Base-by-base conservation (phyloP, 2,329 filamentous ascomycete species). In the Phaeosphaeria sp. region DNA sequence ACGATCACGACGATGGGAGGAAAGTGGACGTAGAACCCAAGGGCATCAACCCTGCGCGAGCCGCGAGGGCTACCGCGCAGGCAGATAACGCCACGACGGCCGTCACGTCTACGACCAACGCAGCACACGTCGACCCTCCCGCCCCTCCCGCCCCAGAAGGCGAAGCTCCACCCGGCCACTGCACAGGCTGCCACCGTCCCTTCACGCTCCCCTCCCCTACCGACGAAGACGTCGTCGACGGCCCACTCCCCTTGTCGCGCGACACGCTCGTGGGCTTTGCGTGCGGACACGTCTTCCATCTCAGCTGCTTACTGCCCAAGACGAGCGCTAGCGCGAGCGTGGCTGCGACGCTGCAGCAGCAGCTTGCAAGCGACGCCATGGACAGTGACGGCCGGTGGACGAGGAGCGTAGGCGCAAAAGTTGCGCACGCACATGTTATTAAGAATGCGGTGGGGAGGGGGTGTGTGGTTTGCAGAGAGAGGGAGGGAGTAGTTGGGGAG, bases 251-350 rank as follows among this genome's bases (percentile, higher is more conserved):
- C 15, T 58, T 67, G 10, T 72, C 66, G 2, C 71, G 71, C 49
- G 89, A 93, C 72, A 90, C 90, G 0, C 80, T 96, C 2, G 84
- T 94, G 6, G 91, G 91, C 3, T 95, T 94, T 72, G 88, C 89
- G 1, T 96, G 92, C 71, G 90, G 91, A 0, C 91, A 95, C 72
- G 88, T 92, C 23, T 95, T 91, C 73, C 92, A 96, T 68, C 82
- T 93, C 1, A 83, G 84, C 3, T 92, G 93, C 69, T 78, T 95
- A 18, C 76, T 94, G 36, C 74, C 74, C 3, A 75, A 75, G 60
- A 76, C 73, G 6, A 75, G 72, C 54, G 39, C 83, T 67, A 53
- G 82, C 78, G 73, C 75, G 21, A 78, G 70, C 36, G 71, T 77
- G 1, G 75, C 80, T 0, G 76, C 77, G 15, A 77, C 79, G 23